Percentiles rank a stretch among this genome's conserved stretches.
Conservation (phyloP, 1,139 yeast genomes). For the Pichia sp. region DNA sequence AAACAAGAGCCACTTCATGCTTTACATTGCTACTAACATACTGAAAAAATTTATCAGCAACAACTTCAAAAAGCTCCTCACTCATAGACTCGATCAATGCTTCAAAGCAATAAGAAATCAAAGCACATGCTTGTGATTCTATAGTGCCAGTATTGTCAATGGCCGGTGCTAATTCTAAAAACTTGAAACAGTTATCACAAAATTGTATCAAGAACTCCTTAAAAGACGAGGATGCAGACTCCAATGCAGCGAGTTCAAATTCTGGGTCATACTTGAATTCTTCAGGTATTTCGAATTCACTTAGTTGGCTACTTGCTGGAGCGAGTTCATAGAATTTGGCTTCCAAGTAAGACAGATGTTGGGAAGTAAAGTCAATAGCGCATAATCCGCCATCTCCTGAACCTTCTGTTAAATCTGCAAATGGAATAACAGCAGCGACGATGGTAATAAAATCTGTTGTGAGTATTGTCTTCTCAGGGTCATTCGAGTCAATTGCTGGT, state of each 20-base stretch:
- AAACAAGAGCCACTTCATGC: slow-evolving; percentile 62
- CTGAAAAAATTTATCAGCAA: slow-evolving; percentile 50
- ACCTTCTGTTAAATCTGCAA: slow-evolving; percentile 48
- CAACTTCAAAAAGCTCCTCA: slow-evolving; percentile 51
- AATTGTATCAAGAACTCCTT: slow-evolving; percentile 56
- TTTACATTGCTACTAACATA: slow-evolving; percentile 59
- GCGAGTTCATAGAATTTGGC: slow-evolving; percentile 33
- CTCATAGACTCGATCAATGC: slow-evolving; percentile 70
- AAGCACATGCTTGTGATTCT: slow-evolving; percentile 51
- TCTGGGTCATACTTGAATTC: slow-evolving; percentile 38
- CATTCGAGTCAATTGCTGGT: slow-evolving; percentile 88
- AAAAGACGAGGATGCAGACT: slow-evolving; percentile 73
- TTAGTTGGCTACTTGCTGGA: slow-evolving; percentile 23
- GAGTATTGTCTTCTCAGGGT: slow-evolving; percentile 65
- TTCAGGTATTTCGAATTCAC: slow-evolving; percentile 22
- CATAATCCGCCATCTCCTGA: slow-evolving; percentile 43
- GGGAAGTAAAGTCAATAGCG: slow-evolving; percentile 70
- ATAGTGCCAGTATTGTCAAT: slow-evolving; percentile 42
- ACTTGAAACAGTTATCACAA: slow-evolving; percentile 54
- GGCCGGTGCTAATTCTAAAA: slow-evolving; percentile 76
- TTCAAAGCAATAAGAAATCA: slow-evolving; percentile 61
- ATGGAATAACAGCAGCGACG: slow-evolving; percentile 69
- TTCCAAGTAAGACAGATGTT: slow-evolving; percentile 53
- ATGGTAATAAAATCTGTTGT: slow-evolving; percentile 70
- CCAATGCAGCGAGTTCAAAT: slow-evolving; percentile 52